These are phyloP conservation scores for Komagataella kurtzmanii DNA, from an alignment of 805 yeast species.

Conservation along the genomic window DNA sequence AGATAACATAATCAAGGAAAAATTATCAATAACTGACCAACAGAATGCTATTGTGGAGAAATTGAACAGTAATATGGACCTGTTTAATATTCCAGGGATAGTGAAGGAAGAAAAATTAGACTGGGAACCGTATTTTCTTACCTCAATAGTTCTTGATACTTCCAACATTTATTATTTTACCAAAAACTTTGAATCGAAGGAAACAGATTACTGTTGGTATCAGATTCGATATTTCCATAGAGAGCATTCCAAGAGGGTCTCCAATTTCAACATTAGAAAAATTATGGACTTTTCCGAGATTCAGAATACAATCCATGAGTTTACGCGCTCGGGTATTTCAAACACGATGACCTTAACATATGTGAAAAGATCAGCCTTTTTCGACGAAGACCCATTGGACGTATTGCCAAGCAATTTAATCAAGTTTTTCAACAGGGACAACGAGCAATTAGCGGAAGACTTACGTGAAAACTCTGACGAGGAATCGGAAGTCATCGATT, in stretches of 20 bases:
- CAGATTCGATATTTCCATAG: slow-evolving; percentile 4
- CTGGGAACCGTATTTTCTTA: slow-evolving; percentile 23
- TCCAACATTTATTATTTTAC: slow-evolving; percentile 17
- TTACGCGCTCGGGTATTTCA: slow-evolving; percentile 13
- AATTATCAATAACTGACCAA: not conserved
- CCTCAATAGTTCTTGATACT: slow-evolving; percentile 21
- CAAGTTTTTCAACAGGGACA: slow-evolving; percentile 18
- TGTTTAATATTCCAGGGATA: slow-evolving; percentile 14
- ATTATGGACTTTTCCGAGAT: slow-evolving; percentile 13
- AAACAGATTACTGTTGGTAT: not conserved
- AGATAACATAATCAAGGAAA: not conserved
- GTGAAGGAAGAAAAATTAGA: slow-evolving; percentile 9
- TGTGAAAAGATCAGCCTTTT: slow-evolving; percentile 15
- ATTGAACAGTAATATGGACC: slow-evolving; percentile 7
- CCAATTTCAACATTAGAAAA: not conserved
- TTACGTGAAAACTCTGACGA: slow-evolving; percentile 2
- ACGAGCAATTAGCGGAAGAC: slow-evolving; percentile 4
- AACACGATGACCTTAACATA: slow-evolving; percentile 20
- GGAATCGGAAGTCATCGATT: slow-evolving; percentile 8
- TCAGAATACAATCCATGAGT: slow-evolving; percentile 7
- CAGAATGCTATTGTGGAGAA: not conserved
- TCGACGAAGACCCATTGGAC: not conserved
- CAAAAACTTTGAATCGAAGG: not conserved
- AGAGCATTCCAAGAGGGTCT: not conserved
- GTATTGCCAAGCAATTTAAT: slow-evolving; percentile 12